Evolutionary conservation across 2,329 filamentous ascomycete genomes (phyloP).

Genomic region (Trichoderma sp.): DNA sequence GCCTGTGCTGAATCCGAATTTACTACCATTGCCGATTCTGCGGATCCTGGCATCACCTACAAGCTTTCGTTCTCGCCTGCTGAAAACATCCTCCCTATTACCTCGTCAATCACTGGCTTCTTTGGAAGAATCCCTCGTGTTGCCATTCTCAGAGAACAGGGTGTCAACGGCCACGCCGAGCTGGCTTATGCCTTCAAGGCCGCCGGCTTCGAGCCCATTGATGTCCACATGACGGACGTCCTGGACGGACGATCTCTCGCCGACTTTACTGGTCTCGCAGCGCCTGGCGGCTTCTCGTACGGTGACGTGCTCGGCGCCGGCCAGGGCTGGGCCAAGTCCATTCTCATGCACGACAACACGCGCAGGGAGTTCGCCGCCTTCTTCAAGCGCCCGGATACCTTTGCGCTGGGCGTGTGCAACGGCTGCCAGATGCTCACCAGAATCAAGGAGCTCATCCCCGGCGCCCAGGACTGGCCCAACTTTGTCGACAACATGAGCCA

Average conservation of each 20-base stretch:
- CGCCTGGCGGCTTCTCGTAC: constrained; percentile 96
- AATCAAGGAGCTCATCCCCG: constrained; percentile 75
- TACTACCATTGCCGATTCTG: constrained; percentile 67
- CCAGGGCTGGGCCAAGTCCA: constrained; percentile 92
- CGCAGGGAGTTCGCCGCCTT: constrained; percentile 77
- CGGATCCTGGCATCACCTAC: constrained; percentile 80
- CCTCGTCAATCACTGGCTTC: constrained; percentile 43
- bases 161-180: constrained; percentile 93
- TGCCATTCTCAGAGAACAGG: constrained; percentile 91
- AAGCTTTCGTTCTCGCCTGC: constrained; percentile 76
- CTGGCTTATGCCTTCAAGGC: constrained; percentile 95
- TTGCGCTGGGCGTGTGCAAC: constrained; percentile 92
- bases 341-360: constrained; percentile 75
- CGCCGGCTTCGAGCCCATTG: constrained; percentile 86
- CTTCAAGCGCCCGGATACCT: constrained; percentile 85
- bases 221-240: constrained; percentile 96
- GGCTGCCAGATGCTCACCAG: constrained; percentile 93
- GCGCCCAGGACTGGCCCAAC: constrained; percentile 76
- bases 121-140: constrained; percentile 67
- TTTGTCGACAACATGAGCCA: constrained; percentile 82
- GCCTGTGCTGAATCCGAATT: constrained; percentile 82
- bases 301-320: constrained; percentile 85
- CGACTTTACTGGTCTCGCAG: constrained; percentile 82
- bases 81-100: constrained; percentile 67
- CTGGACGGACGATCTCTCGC: constrained; percentile 74